Evolutionary conservation across 352 stramenopile species (phyloP), one percentile per base, ranked within the genome.

Genomic region (Globisporangium uncinulatum): DNA sequence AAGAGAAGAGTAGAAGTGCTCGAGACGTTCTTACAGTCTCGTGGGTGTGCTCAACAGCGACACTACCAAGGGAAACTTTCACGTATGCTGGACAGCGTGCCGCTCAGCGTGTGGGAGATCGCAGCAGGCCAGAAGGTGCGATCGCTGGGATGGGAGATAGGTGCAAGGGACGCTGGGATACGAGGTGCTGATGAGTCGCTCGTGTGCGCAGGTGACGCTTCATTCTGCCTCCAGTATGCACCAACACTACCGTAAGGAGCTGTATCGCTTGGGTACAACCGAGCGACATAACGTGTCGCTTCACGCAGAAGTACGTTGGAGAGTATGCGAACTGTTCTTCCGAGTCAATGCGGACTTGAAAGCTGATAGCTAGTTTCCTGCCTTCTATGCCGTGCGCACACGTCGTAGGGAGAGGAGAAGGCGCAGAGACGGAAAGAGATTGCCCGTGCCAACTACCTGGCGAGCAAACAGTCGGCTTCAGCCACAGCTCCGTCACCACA

Each of bases 141-240:
- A 20, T 3, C 15, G 15, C 13, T 4, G 29, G 13, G 14, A 7
- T 39, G 34, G 34, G 24, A 29, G 24, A 29, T 4, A 29, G 24
- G 24, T 4, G 24, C 4, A 29, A 29, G 24, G 24, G 24, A 29
- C 24, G 24, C 24, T 29, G 24, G 24, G 24, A 29, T 1, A 29
- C 17, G 31, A 6, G 34, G n/a, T 29, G 17, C 7, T 44, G 46
- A 11, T 3, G 14, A 45, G 20, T 29, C 51, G 1, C 13, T 63
- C 13, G 34, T 19, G 14, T 52, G 44, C 32, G 11, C 34, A 71
- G 46, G 59, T 87, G n/a, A 78, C 69, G 9, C 11, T 39, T 0
- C 79, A 79, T 42, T 66, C 71, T 1, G 52, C 54, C 0, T 51
- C 63, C 17, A 87, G 79, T 32, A 86, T 89, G 79, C 66, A 76